phyloP scores from a whole-genome alignment of 2,329 filamentous ascomycete genomes.

The Xylariaceae sp. region DNA sequence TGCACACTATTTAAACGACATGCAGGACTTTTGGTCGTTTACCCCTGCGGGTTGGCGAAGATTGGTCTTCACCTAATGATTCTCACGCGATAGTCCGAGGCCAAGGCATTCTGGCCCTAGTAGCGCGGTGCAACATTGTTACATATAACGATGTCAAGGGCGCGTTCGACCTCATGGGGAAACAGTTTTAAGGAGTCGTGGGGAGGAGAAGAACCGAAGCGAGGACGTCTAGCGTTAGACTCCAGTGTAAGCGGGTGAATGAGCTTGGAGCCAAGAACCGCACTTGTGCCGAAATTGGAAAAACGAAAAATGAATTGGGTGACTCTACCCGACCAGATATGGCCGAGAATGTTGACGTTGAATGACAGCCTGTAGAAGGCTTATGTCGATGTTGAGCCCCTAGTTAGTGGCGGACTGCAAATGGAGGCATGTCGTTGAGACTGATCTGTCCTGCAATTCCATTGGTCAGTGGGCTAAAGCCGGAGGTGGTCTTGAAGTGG shows the following conservation, averaged over 20 bases:
- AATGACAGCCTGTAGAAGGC: slow-evolving; percentile 31
- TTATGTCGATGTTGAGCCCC: slow-evolving; percentile 27
- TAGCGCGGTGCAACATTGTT: slow-evolving; percentile 12
- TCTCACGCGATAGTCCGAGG: slow-evolving; percentile 12
- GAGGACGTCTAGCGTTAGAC: background rate
- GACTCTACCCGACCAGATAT: slow-evolving; percentile 23
- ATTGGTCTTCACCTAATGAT: slow-evolving; percentile 16
- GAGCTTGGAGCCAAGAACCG: slow-evolving; percentile 15
- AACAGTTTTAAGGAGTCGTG: slow-evolving; percentile 12
- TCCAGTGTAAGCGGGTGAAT: slow-evolving; percentile 15
- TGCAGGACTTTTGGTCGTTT: slow-evolving; percentile 21
- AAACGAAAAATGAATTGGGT: slow-evolving; percentile 17
- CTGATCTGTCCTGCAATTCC: slow-evolving; percentile 17
- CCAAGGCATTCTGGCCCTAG: slow-evolving; percentile 13
- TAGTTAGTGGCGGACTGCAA: slow-evolving; percentile 31
- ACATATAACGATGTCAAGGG: slow-evolving; percentile 11
- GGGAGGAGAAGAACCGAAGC: background rate
- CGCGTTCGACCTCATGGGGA: slow-evolving; percentile 21
- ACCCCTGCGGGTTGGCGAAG: slow-evolving; percentile 16
- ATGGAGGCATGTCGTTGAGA: slow-evolving; percentile 24
- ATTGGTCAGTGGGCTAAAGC: slow-evolving; percentile 24
- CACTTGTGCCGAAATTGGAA: slow-evolving; percentile 24
- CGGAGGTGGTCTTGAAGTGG: slow-evolving; percentile 25
- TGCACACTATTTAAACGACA: slow-evolving; percentile 21
- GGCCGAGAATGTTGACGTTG: slow-evolving; percentile 22